Evolutionary conservation across 768 basidiomycete species (phyloP).

Genomic region (Calocybe gangraenosa): DNA sequence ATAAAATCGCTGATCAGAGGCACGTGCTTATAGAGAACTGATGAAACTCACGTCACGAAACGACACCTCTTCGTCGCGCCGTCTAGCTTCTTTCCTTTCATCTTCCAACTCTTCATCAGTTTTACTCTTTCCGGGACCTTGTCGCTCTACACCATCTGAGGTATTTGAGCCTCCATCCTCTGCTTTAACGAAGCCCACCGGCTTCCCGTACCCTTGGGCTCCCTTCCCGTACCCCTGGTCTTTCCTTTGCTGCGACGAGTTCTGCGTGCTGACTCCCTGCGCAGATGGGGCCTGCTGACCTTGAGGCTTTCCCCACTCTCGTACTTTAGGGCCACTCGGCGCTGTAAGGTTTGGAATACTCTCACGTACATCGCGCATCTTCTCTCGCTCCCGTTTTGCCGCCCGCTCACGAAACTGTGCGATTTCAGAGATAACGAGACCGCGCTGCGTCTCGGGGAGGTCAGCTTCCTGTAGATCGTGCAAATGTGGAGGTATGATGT

Average conservation of each 20-base stretch:
- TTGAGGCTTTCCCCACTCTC: slow-evolving; percentile 77
- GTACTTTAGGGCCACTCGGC: slow-evolving; percentile 71
- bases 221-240: slow-evolving; percentile 59
- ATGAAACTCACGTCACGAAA: slow-evolving; percentile 73
- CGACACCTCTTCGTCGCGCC: slow-evolving; percentile 77
- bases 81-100: slow-evolving; percentile 70
- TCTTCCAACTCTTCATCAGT: slow-evolving; percentile 89
- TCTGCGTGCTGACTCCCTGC: slow-evolving; percentile 22
- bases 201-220: slow-evolving; percentile 73
- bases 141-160: slow-evolving; percentile 31
- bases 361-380: slow-evolving; percentile 71
- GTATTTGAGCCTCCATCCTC: slow-evolving; percentile 34
- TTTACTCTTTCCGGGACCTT: slow-evolving; percentile 39
- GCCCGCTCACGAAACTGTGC: slow-evolving; percentile 94
- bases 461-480: slow-evolving; percentile 97
- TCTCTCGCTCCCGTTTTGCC: slow-evolving; percentile 87
- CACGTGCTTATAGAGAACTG: background rate
- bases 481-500: slow-evolving; percentile 91
- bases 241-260: slow-evolving; percentile 30
- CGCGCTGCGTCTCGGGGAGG: slow-evolving; percentile 89
- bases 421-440: slow-evolving; percentile 93
- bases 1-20: background rate
- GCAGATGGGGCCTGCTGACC: slow-evolving; percentile 10
- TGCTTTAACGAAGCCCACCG: slow-evolving; percentile 79
- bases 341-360: slow-evolving; percentile 43